Evolutionary conservation across 2,329 filamentous ascomycete genomes (phyloP), one percentile per base, ranked within the genome.

Genomic region (Claviceps sp.): DNA sequence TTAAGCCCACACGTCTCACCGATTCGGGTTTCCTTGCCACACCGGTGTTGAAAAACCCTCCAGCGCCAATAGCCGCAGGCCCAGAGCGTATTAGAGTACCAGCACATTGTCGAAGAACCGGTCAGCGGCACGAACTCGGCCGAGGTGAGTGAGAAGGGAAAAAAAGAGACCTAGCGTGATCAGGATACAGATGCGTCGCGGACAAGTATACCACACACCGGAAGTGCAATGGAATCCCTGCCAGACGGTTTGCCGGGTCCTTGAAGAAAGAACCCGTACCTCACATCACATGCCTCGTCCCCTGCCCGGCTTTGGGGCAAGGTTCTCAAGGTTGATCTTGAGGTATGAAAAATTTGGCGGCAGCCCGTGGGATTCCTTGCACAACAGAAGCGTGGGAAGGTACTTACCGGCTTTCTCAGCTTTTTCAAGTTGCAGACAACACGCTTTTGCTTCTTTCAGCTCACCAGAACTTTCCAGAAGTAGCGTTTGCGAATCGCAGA

Each of bases 1-100:
- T 88, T 95, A 72, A 95, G 84, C 55, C 91, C 91, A 71, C 91
- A 97, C 39, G 91, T 96, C 75, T 97, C 91, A 62, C 91, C 91
- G 59, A 87, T 95, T 58, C 91, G 86, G 72, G 95, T 94, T 68
- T 96, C 91, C 70, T 88, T 89, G 68, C 86, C 84, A 77, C 91
- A 97, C 66, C 95, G 90, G 68, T 90, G 80, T 58, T 86, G 83
- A 74, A 96, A 96, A 71, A 85, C 85, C 58, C 88, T 86, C 90
- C 90, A 97, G 69, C 89, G 88, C 84, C 86, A 95, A 77, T 88
- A 91, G 63, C 86, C 86, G 72, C 91, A 97, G 53, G 69, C 69
- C 78, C 86, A 95, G 60, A 81, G 79, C 67, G 85, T 88, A 70
- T 91, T 86, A 63, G 96, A 89, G 75, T 90, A 97, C 76, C 93